These are phyloP conservation scores for Saccharomyces eubayanus DNA, from an alignment of 805 yeast genomes.

Conservation along the genomic window DNA sequence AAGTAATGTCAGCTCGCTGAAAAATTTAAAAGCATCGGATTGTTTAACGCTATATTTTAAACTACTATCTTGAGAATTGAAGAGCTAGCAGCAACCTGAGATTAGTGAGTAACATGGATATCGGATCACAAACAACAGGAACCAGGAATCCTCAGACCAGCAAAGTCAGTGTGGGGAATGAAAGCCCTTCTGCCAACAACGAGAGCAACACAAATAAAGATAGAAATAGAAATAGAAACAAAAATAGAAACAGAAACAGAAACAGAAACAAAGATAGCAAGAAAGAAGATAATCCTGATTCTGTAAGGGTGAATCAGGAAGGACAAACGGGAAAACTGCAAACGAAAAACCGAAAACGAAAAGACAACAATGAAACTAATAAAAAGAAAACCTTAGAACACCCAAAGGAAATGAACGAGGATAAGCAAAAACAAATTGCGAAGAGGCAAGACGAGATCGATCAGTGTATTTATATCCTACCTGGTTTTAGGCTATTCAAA, in stretches of 20 bases:
- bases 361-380: not conserved
- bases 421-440: not conserved
- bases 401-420: not conserved
- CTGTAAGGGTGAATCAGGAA: not conserved
- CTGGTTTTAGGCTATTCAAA: constrained; percentile 16
- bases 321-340: not conserved
- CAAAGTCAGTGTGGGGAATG: not conserved
- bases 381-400: not conserved
- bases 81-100: not conserved
- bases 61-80: not conserved
- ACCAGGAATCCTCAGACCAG: not conserved
- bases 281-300: not conserved
- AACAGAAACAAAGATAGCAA: not conserved
- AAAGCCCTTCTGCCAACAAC: not conserved
- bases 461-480: constrained; percentile 13
- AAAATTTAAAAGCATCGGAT: not conserved
- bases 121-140: not conserved
- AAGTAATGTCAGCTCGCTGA: not conserved
- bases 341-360: not conserved
- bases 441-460: constrained; percentile 14
- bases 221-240: not conserved
- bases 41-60: not conserved
- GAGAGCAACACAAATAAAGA: not conserved
- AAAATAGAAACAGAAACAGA: not conserved
- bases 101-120: not conserved